These are phyloP conservation scores for Saccharomycopsis oosterbeekiorum DNA, from an alignment of 805 yeast species.

Conservation along the genomic window DNA sequence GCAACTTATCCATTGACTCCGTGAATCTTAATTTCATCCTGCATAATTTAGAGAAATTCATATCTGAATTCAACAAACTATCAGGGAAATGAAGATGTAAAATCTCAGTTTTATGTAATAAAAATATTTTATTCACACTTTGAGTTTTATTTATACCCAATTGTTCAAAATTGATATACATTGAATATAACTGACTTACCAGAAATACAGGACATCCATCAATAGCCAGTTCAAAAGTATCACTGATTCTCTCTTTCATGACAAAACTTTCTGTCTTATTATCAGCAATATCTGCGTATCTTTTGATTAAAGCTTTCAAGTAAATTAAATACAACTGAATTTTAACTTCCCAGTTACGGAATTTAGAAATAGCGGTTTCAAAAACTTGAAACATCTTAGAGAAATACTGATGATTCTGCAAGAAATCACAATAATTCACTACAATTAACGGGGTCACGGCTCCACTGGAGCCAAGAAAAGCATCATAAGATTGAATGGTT, in stretches of 20 bases:
- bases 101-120: constrained; percentile 43
- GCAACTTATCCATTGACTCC: neutral
- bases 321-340: constrained; percentile 69
- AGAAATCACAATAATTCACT: constrained; percentile 54
- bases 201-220: constrained; percentile 38
- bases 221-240: constrained; percentile 62
- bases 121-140: neutral
- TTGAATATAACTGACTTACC: constrained; percentile 39
- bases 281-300: constrained; percentile 1
- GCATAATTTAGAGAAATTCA: neutral
- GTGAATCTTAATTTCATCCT: neutral
- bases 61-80: neutral
- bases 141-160: constrained; percentile 13
- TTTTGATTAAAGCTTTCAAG: constrained; percentile 38
- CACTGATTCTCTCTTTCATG: constrained; percentile 48
- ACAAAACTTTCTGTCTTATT: constrained; percentile 23
- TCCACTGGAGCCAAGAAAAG: constrained; percentile 39
- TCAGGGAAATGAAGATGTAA: constrained; percentile 11
- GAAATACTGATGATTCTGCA: constrained; percentile 37
- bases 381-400: constrained; percentile 49
- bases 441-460: constrained; percentile 61
- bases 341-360: constrained; percentile 44
- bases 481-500: constrained; percentile 39
- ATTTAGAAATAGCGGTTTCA: constrained; percentile 57
- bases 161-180: constrained; percentile 58